phyloP scores from a whole-genome alignment of 139 green algal species.

The Coccomyxa sp. region DNA sequence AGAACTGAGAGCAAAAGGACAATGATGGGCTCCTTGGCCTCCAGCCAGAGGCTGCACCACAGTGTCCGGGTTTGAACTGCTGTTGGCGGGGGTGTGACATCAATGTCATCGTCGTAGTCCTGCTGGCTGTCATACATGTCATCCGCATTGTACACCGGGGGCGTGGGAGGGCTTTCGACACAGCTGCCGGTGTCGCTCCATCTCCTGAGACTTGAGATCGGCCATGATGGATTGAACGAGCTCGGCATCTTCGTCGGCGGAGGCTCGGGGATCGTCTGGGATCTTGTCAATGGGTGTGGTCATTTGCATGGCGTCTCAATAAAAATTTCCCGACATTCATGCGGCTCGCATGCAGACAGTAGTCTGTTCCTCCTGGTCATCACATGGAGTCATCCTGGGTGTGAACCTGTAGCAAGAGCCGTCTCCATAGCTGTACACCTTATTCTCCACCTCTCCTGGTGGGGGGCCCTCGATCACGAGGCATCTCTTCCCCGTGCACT shows the following conservation, averaged over 20 bases:
- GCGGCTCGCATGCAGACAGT: not conserved
- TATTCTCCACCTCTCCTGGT: not conserved
- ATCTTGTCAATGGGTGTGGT: conserved; percentile 1
- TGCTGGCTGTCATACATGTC: not conserved
- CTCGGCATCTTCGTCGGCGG: not conserved
- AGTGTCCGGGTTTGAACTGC: not conserved
- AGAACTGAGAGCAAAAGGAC: not conserved
- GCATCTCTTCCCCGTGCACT: not conserved
- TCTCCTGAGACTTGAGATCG: not conserved
- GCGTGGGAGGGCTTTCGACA: not conserved
- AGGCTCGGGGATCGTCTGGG: not conserved
- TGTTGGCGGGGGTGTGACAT: not conserved
- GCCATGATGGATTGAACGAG: not conserved
- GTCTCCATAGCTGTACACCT: not conserved
- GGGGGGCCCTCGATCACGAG: not conserved
- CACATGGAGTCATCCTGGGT: not conserved
- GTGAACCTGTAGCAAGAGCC: not conserved
- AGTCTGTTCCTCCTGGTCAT: not conserved
- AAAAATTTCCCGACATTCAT: conserved; percentile 1
- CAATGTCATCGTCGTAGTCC: not conserved
- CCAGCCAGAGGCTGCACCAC: not conserved
- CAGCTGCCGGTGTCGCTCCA: not conserved
- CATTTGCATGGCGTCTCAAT: not conserved
- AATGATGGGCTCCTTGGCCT: not conserved
- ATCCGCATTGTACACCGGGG: not conserved